These are phyloP conservation scores for Myxozyma vanderwaltii DNA, from an alignment of 805 yeast species.

Conservation along the genomic window DNA sequence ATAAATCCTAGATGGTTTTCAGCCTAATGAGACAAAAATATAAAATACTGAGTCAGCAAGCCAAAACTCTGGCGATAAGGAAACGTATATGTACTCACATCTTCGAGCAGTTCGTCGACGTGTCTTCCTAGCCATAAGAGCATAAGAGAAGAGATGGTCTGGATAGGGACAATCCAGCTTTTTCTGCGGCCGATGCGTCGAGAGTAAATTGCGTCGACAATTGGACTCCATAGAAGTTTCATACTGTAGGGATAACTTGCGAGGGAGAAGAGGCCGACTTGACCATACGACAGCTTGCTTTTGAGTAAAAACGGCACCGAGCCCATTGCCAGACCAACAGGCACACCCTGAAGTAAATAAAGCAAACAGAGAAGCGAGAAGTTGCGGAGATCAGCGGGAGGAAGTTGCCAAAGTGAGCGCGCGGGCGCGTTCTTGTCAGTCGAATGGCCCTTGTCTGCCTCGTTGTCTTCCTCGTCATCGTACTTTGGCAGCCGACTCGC, in stretches of 20 bases:
- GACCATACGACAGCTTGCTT: constrained; percentile 78
- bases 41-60: background rate
- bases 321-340: constrained; percentile 94
- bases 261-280: constrained; percentile 84
- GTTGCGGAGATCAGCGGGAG: constrained; percentile 63
- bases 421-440: constrained; percentile 17
- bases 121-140: constrained; percentile 64
- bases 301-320: constrained; percentile 88
- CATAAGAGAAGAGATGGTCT: constrained; percentile 56
- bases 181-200: constrained; percentile 74
- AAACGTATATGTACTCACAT: constrained; percentile 38
- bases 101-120: constrained; percentile 53
- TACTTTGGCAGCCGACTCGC: constrained; percentile 19
- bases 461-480: constrained; percentile 1
- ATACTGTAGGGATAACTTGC: constrained; percentile 95
- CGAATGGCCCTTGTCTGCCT: background rate
- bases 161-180: constrained; percentile 95
- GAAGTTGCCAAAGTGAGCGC: constrained; percentile 34
- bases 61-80: background rate
- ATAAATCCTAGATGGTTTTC: constrained; percentile 51
- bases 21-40: constrained; percentile 38
- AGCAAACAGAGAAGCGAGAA: constrained; percentile 71
- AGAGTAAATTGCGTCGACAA: constrained; percentile 84
- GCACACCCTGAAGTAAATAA: constrained; percentile 91
- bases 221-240: constrained; percentile 92